Evolutionary conservation across 2,329 filamentous ascomycete species (phyloP).

Genomic region (Claviceps pazoutovae): DNA sequence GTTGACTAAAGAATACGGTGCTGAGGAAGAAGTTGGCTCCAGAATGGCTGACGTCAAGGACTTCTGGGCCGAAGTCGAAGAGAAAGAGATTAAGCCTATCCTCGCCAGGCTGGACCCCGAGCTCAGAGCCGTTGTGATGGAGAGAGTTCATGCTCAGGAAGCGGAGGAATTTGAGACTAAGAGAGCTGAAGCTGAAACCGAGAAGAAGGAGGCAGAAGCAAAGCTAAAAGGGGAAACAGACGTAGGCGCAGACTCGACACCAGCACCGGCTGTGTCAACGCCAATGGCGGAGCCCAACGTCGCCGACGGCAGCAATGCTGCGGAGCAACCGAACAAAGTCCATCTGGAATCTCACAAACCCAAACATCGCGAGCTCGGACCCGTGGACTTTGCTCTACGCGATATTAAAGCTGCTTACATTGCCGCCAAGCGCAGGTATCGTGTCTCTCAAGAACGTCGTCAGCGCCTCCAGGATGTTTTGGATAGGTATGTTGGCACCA

Average conservation of each 20-base stretch:
- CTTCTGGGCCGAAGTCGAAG: constrained; percentile 76
- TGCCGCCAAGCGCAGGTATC: constrained; percentile 70
- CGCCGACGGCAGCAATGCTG: constrained; percentile 1
- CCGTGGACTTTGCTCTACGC: constrained; percentile 52
- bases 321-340: constrained; percentile 11
- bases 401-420: constrained; percentile 72
- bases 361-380: constrained; percentile 28
- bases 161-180: constrained; percentile 12
- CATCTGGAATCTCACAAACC: constrained; percentile 20
- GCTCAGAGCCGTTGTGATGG: constrained; percentile 47
- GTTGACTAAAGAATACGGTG: constrained; percentile 57
- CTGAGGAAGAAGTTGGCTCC: constrained; percentile 52
- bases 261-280: constrained; percentile 8
- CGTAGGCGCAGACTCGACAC: too few species aligned
- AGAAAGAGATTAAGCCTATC: constrained; percentile 63
- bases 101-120: constrained; percentile 48
- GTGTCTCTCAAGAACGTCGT: constrained; percentile 59
- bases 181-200: constrained; percentile 1
- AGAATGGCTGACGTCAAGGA: constrained; percentile 63
- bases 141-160: constrained; percentile 38
- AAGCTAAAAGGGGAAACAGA: constrained; percentile 6
- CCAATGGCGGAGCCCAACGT: constrained; percentile 5
- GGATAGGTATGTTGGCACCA: constrained; percentile 64
- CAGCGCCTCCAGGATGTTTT: constrained; percentile 63
- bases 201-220: constrained; percentile 9